These are phyloP conservation scores for Lagenidium giganteum DNA, from an alignment of 352 stramenopile genomes.

Conservation along the genomic window DNA sequence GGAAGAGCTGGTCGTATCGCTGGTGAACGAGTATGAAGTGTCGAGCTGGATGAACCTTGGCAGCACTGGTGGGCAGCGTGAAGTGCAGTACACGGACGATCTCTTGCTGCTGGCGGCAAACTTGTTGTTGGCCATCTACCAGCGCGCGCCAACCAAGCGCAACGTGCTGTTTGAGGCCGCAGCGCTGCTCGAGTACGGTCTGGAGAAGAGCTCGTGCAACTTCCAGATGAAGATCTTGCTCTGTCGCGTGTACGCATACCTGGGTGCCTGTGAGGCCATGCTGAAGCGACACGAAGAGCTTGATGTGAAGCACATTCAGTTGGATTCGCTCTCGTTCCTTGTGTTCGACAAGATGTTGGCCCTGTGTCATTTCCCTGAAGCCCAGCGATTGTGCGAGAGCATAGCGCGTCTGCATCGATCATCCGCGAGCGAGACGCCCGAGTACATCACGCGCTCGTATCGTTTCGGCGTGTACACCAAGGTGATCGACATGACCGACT, in stretches of 20 bases:
- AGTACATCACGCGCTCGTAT: constrained; percentile 78
- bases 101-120: constrained; percentile 70
- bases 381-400: constrained; percentile 34
- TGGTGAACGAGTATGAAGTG: constrained; percentile 64
- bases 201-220: constrained; percentile 83
- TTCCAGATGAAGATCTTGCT: constrained; percentile 90
- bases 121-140: constrained; percentile 65
- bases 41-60: constrained; percentile 70
- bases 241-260: constrained; percentile 68
- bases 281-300: constrained; percentile 62
- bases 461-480: constrained; percentile 82
- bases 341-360: constrained; percentile 77
- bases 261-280: constrained; percentile 65
- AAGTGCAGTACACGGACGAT: constrained; percentile 83
- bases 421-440: constrained; percentile 61
- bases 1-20: constrained; percentile 28
- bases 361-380: constrained; percentile 54
- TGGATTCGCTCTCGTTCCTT: constrained; percentile 82
- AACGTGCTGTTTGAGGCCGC: constrained; percentile 49
- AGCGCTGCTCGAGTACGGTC: constrained; percentile 58
- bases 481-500: constrained; percentile 77
- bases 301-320: constrained; percentile 82
- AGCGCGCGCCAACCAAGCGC: constrained; percentile 25
- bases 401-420: constrained; percentile 49
- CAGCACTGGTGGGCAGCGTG: constrained; percentile 65